Percentiles rank a stretch among this genome's conserved stretches.
These are phyloP conservation scores for Amanita polypyramis DNA, from an alignment of 768 basidiomycete genomes.

Conservation along the genomic window DNA sequence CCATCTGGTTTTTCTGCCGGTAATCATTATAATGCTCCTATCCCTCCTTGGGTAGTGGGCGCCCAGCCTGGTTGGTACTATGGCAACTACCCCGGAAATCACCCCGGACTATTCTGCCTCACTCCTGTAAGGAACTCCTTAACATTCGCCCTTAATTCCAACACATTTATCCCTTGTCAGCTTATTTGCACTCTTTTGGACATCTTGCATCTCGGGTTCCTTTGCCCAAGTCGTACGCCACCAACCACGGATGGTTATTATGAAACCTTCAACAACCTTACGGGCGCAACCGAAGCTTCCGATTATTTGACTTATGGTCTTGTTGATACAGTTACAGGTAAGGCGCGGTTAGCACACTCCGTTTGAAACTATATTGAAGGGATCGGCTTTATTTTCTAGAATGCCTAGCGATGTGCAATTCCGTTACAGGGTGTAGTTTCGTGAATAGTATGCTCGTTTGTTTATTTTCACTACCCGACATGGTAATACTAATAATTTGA, in stretches of 20 bases:
- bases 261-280: constrained; percentile 29
- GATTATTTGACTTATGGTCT: constrained; percentile 35
- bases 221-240: constrained; percentile 23
- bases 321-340: constrained; percentile 31
- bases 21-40: constrained; percentile 24
- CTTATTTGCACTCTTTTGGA: constrained; percentile 27
- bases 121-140: not conserved
- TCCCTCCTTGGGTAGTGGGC: constrained; percentile 21
- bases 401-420: constrained; percentile 35
- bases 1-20: constrained; percentile 8
- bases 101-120: constrained; percentile 16
- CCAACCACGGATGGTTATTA: constrained; percentile 22
- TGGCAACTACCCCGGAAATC: constrained; percentile 17
- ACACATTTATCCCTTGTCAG: constrained; percentile 14
- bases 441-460: constrained; percentile 26
- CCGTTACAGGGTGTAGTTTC: constrained; percentile 28
- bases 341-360: not conserved
- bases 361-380: not conserved
- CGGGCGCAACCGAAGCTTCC: constrained; percentile 30
- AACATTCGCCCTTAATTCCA: not conserved
- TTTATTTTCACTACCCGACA: not conserved
- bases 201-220: constrained; percentile 24
- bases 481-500: not conserved
- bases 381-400: constrained; percentile 16
- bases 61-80: constrained; percentile 28